phyloP scores from a whole-genome alignment of 352 stramenopile genomes.

The Globisporangium yorkense region DNA sequence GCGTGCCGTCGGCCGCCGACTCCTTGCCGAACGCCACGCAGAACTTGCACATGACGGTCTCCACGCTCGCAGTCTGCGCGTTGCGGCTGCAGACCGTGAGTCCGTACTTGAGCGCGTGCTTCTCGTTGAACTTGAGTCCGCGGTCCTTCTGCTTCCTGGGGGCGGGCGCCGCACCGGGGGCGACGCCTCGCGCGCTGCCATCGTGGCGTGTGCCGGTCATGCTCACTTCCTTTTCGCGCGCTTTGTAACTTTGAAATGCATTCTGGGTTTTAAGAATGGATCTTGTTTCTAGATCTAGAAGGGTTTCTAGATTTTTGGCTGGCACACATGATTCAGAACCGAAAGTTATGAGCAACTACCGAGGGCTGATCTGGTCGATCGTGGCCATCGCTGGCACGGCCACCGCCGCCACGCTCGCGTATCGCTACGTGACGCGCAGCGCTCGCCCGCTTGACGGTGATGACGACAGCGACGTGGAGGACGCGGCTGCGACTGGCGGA shows the following conservation, averaged over 20 bases:
- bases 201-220: conserved; percentile 22
- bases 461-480: conserved; percentile 24
- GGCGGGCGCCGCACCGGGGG: background rate
- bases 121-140: conserved; percentile 60
- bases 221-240: background rate
- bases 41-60: conserved; percentile 74
- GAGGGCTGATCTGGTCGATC: conserved; percentile 57
- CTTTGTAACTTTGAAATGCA: background rate
- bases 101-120: conserved; percentile 64
- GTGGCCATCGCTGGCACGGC: conserved; percentile 62
- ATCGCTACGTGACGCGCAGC: conserved; percentile 54
- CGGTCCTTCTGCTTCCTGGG: conserved; percentile 54
- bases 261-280: background rate
- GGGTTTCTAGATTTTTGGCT: background rate
- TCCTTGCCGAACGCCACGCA: conserved; percentile 70
- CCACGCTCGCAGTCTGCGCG: conserved; percentile 36
- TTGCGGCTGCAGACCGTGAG: conserved; percentile 59
- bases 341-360: conserved; percentile 29
- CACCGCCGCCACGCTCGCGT: conserved; percentile 48
- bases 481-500: background rate
- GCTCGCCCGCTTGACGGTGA: conserved; percentile 17
- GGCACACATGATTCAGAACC: background rate
- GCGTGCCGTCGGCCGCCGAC: conserved; percentile 32
- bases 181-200: background rate
- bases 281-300: background rate